Conservation (phyloP, 148 eudicot species). For the Cornus florida region DNA sequence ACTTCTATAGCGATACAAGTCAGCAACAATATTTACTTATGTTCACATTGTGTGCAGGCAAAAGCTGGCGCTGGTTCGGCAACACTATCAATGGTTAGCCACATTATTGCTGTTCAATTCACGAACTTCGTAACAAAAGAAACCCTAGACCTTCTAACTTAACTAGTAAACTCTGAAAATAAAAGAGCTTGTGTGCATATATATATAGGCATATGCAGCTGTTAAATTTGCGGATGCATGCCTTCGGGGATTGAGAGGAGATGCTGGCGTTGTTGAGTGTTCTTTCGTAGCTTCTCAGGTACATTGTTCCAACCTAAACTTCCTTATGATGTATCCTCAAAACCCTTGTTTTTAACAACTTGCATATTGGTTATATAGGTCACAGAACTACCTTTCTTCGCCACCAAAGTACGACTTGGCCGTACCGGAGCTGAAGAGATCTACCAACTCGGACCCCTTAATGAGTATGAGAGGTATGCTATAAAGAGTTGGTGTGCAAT, state of each 20-base stretch:
- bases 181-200: background rate
- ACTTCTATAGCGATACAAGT: no score
- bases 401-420: conserved; percentile 48
- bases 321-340: background rate
- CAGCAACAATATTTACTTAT: background rate
- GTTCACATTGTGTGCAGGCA: conserved; percentile 52
- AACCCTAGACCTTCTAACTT: background rate
- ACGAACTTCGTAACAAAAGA: background rate
- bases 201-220: conserved; percentile 87
- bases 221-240: conserved; percentile 93
- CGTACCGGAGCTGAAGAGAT: conserved; percentile 55
- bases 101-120: conserved; percentile 3
- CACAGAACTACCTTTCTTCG: conserved; percentile 56
- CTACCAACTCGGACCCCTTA: conserved; percentile 50
- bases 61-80: conserved; percentile 99
- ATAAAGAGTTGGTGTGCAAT: background rate
- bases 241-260: conserved; percentile 88
- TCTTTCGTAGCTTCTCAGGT: conserved; percentile 59
- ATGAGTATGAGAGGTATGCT: conserved; percentile 53
- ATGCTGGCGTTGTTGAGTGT: conserved; percentile 70
- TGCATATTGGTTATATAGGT: conserved; percentile 22
- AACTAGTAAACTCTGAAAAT: background rate
- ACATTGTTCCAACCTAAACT: background rate
- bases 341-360: background rate
- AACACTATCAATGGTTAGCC: conserved; percentile 86